phyloP scores from a whole-genome alignment of 164 flowering plant genomes.

The Vitis rupestris region DNA sequence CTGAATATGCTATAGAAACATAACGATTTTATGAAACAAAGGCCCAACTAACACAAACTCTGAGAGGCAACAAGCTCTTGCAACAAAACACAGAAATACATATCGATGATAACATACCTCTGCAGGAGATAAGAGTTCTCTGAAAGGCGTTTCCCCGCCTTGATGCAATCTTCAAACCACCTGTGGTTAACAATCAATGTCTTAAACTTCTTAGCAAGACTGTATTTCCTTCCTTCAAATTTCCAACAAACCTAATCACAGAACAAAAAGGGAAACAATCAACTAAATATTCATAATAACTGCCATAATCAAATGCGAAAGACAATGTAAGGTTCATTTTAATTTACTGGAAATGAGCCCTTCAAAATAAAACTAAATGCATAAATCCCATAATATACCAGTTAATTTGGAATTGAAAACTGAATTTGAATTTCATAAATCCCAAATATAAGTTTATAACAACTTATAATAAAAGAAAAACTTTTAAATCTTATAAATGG shows the following conservation, averaged over 20 bases:
- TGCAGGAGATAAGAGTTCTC: slow-evolving; percentile 52
- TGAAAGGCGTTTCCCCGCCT: slow-evolving; percentile 63
- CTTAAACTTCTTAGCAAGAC: slow-evolving; percentile 56
- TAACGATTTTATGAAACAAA: not conserved
- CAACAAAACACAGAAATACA: not conserved
- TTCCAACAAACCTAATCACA: slow-evolving; percentile 71
- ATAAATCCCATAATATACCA: too few relatives aligned
- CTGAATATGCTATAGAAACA: not conserved
- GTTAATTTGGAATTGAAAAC: too few relatives aligned
- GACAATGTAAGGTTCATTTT: not conserved
- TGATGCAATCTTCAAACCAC: slow-evolving; percentile 89
- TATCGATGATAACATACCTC: slow-evolving; percentile 38
- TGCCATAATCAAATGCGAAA: not conserved
- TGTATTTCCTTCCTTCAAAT: slow-evolving; percentile 75
- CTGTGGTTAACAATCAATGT: slow-evolving; percentile 62
- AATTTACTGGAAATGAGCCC: too few relatives aligned
- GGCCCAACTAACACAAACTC: not conserved
- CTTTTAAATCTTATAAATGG: too few relatives aligned
- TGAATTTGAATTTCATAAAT: too few relatives aligned
- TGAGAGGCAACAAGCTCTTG: not conserved
- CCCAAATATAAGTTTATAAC: too few relatives aligned
- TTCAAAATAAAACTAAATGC: too few relatives aligned
- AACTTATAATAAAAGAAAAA: too few relatives aligned
- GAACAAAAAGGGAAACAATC: slow-evolving; percentile 5
- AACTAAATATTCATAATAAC: not conserved